A percentile compares a stretch with the other conserved stretches of the same genome.
Evolutionary conservation across 352 stramenopile genomes (phyloP).

Genomic region (Phytophthora macrochlamydospora): DNA sequence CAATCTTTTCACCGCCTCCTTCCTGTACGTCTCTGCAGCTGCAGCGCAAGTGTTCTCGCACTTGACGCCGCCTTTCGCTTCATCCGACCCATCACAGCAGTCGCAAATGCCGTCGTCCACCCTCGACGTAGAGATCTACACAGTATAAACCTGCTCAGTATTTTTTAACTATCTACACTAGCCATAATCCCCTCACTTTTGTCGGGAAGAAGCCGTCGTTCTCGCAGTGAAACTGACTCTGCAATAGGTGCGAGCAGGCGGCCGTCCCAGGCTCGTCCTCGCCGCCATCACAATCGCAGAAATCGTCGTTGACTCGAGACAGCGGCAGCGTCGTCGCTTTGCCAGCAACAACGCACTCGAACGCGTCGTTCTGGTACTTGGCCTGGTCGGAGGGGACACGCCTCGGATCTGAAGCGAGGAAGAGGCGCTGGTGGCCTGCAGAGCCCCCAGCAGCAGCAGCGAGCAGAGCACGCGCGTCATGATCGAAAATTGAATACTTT

Average conservation of each 20-base stretch:
- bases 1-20: constrained; percentile 43
- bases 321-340: constrained; percentile 35
- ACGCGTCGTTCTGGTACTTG: constrained; percentile 20
- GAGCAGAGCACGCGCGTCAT: constrained; percentile 20
- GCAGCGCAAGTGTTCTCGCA: constrained; percentile 60
- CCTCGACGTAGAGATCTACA: constrained; percentile 76
- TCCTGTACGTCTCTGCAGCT: constrained; percentile 41
- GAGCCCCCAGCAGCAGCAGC: constrained; percentile 16
- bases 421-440: not conserved
- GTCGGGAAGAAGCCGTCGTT: constrained; percentile 67
- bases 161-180: not conserved
- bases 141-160: not conserved
- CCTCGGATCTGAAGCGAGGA: constrained; percentile 37
- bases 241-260: constrained; percentile 68
- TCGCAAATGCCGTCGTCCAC: constrained; percentile 97
- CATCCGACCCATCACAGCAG: constrained; percentile 97
- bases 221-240: constrained; percentile 70
- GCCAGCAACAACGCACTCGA: constrained; percentile 46
- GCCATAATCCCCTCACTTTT: constrained; percentile 38
- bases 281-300: constrained; percentile 93
- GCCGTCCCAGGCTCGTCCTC: constrained; percentile 89
- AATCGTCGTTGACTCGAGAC: constrained; percentile 91
- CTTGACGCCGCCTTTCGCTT: constrained; percentile 36
- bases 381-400: constrained; percentile 43
- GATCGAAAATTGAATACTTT: constrained; percentile 10